Base-by-base conservation (phyloP, 2,329 filamentous ascomycete species). In the Nothophoma quercina region DNA sequence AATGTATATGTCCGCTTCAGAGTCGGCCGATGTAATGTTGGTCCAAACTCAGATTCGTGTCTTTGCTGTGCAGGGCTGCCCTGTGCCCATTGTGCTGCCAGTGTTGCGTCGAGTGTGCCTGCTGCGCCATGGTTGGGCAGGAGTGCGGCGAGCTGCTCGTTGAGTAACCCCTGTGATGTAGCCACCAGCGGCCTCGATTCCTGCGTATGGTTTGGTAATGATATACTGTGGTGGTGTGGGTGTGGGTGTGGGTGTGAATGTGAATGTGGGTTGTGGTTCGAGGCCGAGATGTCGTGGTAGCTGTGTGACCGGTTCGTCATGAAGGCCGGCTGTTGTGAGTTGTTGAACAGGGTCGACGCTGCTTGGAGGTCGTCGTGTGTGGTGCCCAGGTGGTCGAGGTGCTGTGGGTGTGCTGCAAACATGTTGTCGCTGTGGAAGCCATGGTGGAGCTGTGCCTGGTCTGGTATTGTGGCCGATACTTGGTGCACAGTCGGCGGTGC, bases 1-100 rank as follows among this genome's bases (percentile, higher is more conserved):
- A 72, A 74, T 0, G 67, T 70, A 28, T 72, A 73, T 7, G 67
- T 58, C 30, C 67, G 54, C 52, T 69, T 71, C n/a, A 72, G 38
- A 10, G 33, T 54, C 0, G 62, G 53, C 29, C 60, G 60, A 25
- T 51, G 54, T 13, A 59, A 36, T 4, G 60, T 41, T 9, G 65
- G 57, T 4, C 42, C 58, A 16, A 63, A 62, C 19, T 65, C 59
- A 7, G 61, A 47, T 3, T 64, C 52, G 19, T 63, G 59, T 3
- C 36, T 40, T 28, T 59, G 56, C 21, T 64, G 62, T 5, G 51
- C 55, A 26, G 65, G 61, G 49, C 48, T 61, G 12, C 54, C 33
- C n/a, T n/a, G n/a, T 25, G 59, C 55, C 61, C 68, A 71, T n/a
- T 68, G 63, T 1, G 68, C 55, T 1, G 68, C 64, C 7, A 72